phyloP scores from a whole-genome alignment of 257 asterid genomes.

The Haberlea rhodopensis region DNA sequence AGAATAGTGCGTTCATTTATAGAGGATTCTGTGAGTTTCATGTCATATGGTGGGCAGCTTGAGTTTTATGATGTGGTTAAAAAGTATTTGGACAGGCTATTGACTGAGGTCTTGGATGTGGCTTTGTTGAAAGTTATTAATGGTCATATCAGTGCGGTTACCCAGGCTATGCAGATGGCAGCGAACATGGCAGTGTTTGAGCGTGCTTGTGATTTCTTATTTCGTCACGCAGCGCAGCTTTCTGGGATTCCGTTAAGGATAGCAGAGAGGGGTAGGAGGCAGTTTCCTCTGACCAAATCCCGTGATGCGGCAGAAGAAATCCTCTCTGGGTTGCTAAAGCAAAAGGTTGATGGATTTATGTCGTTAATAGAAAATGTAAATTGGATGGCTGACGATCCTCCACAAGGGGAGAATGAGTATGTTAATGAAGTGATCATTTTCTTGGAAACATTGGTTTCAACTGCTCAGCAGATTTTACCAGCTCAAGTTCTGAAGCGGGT shows the following conservation, averaged over 20 bases:
- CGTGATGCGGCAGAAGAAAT: constrained; percentile 86
- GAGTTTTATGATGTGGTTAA: constrained; percentile 85
- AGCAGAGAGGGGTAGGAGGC: constrained; percentile 82
- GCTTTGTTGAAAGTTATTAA: constrained; percentile 69
- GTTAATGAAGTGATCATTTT: constrained; percentile 83
- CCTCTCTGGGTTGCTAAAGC: constrained; percentile 83
- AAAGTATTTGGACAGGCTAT: constrained; percentile 86
- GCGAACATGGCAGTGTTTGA: constrained; percentile 97
- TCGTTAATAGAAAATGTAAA: constrained; percentile 81
- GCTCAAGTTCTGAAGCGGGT: constrained; percentile 82
- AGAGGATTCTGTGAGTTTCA: constrained; percentile 91
- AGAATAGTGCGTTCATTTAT: constrained; percentile 90
- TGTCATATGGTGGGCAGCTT: constrained; percentile 94
- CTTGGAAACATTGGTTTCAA: constrained; percentile 82
- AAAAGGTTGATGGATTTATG: constrained; percentile 91
- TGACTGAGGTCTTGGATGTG: constrained; percentile 84
- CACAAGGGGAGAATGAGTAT: constrained; percentile 82
- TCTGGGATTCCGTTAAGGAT: constrained; percentile 91
- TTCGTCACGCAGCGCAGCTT: constrained; percentile 96
- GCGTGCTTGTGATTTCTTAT: constrained; percentile 95
- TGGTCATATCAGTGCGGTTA: constrained; percentile 66
- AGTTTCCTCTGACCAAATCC: constrained; percentile 73
- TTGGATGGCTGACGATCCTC: constrained; percentile 85
- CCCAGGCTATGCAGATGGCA: constrained; percentile 97
- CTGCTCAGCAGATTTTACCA: constrained; percentile 89